These are phyloP conservation scores for Hymenoscyphus fraxineus DNA, from an alignment of 2,329 filamentous ascomycete genomes.

Conservation along the genomic window DNA sequence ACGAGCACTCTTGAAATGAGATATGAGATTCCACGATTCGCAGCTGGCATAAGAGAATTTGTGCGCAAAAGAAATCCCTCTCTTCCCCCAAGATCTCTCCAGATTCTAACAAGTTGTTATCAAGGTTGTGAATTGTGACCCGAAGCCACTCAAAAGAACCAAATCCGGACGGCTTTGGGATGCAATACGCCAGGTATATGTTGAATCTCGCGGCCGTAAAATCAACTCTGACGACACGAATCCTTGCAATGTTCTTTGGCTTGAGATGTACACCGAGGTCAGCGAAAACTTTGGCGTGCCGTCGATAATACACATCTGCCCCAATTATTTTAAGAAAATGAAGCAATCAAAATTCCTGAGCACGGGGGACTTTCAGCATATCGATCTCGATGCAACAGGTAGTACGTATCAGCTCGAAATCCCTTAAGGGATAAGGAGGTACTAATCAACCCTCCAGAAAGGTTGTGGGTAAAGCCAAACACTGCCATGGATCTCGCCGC, in stretches of 20 bases:
- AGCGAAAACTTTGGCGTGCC: not conserved
- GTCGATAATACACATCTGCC: not conserved
- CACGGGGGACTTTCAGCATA: not conserved
- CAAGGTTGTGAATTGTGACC: not conserved
- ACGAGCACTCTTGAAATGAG: not conserved
- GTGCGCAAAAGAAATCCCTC: not conserved
- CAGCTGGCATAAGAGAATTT: not conserved
- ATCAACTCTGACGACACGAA: not conserved
- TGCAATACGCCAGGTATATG: not conserved
- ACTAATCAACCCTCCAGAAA: not conserved
- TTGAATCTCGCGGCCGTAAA: not conserved
- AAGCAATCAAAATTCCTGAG: not conserved
- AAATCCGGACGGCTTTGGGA: not conserved
- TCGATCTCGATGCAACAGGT: not conserved
- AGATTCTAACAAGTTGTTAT: not conserved
- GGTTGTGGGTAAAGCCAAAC: not conserved
- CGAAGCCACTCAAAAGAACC: not conserved
- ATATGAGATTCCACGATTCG: not conserved
- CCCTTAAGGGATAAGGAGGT: not conserved
- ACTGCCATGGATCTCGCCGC: constrained; percentile 5
- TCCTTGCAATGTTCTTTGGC: not conserved
- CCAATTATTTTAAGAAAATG: not conserved
- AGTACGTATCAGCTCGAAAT: not conserved
- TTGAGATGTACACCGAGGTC: not conserved
- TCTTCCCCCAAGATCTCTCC: not conserved